Percentiles rank a stretch among this genome's conserved stretches.
Conservation (phyloP, 208 protist species). For the Trichomonas vaginalis region DNA sequence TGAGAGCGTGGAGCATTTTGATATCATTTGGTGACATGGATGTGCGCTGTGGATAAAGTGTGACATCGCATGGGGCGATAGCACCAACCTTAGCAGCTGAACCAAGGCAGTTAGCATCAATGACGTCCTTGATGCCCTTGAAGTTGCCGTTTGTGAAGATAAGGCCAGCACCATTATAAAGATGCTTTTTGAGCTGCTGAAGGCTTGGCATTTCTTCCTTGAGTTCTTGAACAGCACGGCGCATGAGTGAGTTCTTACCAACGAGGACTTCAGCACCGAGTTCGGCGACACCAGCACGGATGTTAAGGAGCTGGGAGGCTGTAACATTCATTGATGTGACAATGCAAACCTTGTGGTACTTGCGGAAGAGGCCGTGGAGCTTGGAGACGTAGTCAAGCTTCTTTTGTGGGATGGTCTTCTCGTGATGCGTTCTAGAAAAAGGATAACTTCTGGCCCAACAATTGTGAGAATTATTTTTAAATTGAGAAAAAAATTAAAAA, state of each 20-base stretch:
- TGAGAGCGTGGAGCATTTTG: constrained; percentile 95
- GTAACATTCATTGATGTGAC: not conserved
- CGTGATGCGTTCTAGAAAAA: not conserved
- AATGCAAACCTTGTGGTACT: not conserved
- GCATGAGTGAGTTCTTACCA: not conserved
- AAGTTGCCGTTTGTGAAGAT: not conserved
- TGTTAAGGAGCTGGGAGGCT: not conserved
- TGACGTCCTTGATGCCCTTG: too few relatives aligned
- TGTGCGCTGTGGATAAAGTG: too few relatives aligned
- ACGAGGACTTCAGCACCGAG: not conserved
- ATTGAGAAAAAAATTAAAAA: too few relatives aligned
- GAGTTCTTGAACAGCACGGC: not conserved
- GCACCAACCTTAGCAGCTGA: too few relatives aligned
- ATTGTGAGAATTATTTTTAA: too few relatives aligned
- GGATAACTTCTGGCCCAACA: too few relatives aligned
- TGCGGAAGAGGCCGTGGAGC: not conserved
- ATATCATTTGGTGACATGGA: too few relatives aligned
- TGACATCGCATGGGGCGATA: constrained; percentile 79
- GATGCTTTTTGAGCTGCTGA: not conserved
- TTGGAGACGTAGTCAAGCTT: not conserved
- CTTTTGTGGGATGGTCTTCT: not conserved
- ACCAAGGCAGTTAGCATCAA: too few relatives aligned
- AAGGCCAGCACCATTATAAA: not conserved
- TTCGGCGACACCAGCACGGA: not conserved
- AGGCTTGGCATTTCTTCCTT: not conserved